These are phyloP conservation scores for Musa acuminata DNA, from an alignment of 176 grass and related monocot genomes.

Conservation along the genomic window DNA sequence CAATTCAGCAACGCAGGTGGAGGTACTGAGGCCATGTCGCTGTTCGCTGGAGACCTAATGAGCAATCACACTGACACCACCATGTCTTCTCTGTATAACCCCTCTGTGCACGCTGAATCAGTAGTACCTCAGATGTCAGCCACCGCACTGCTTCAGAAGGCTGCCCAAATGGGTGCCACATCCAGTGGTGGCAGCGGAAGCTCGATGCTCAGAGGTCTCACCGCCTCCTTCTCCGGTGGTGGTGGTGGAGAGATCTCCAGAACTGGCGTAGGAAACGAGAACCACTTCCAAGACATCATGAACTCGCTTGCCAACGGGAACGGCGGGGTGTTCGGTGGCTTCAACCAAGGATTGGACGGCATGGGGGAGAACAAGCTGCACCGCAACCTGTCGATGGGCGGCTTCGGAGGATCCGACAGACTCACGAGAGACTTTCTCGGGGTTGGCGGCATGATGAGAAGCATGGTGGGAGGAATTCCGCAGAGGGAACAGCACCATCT, in stretches of 20 bases:
- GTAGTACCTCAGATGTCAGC: constrained; percentile 66
- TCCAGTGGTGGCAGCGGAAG: constrained; percentile 31
- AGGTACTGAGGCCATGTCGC: constrained; percentile 14
- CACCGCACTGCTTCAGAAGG: constrained; percentile 79
- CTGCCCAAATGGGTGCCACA: constrained; percentile 71
- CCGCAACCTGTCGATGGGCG: neutral
- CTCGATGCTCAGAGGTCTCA: constrained; percentile 47
- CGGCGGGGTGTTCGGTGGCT: constrained; percentile 30
- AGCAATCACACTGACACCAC: neutral
- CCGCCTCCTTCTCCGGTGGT: neutral
- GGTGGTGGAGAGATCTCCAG: constrained; percentile 22
- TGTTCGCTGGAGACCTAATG: constrained; percentile 26
- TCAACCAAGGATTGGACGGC: neutral
- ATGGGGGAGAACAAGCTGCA: constrained; percentile 37
- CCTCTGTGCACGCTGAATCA: neutral
- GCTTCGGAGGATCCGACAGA: constrained; percentile 7
- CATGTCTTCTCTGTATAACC: constrained; percentile 20
- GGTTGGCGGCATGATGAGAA: constrained; percentile 45
- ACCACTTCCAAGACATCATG: constrained; percentile 73
- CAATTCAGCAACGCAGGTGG: constrained; percentile 20
- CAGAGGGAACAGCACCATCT: constrained; percentile 1
- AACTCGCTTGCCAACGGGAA: constrained; percentile 40
- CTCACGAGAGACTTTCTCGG: constrained; percentile 85
- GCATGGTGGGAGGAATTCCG: neutral
- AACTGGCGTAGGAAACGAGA: constrained; percentile 28